A percentile compares a stretch with the other conserved stretches of the same genome.
These are phyloP conservation scores for Eucalyptus albens DNA, from an alignment of 345 rosid species.

Conservation along the genomic window DNA sequence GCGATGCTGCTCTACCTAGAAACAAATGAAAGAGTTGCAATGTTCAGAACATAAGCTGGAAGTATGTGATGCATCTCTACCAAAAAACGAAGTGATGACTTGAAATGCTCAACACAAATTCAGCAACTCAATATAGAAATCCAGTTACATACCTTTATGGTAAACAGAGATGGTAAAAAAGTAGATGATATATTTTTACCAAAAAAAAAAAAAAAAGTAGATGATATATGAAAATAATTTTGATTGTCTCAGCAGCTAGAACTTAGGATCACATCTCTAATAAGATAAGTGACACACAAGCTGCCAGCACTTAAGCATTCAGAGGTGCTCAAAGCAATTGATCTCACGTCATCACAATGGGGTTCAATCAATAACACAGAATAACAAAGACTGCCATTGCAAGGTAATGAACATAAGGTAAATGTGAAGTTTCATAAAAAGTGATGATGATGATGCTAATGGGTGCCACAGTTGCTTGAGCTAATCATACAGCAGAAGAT, in stretches of 20 bases:
- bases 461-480: not conserved
- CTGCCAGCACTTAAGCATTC: not conserved
- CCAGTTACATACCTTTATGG: not conserved
- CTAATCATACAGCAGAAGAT: not conserved
- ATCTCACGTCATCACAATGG: not conserved
- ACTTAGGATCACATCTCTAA: not conserved
- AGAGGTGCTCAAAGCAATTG: not conserved
- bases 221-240: not conserved
- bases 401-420: not conserved
- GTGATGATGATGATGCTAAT: not conserved
- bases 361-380: not conserved
- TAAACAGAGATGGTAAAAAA: not conserved
- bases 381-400: not conserved
- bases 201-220: not conserved
- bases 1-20: constrained; percentile 81
- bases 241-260: not conserved
- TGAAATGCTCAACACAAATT: not conserved
- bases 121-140: not conserved
- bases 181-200: not conserved
- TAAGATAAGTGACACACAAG: not conserved
- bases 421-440: not conserved
- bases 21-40: constrained; percentile 7
- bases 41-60: not conserved
- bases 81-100: not conserved
- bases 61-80: not conserved